Conservation (phyloP, 2,329 filamentous ascomycete species). For the Colletotrichum tabaci region DNA sequence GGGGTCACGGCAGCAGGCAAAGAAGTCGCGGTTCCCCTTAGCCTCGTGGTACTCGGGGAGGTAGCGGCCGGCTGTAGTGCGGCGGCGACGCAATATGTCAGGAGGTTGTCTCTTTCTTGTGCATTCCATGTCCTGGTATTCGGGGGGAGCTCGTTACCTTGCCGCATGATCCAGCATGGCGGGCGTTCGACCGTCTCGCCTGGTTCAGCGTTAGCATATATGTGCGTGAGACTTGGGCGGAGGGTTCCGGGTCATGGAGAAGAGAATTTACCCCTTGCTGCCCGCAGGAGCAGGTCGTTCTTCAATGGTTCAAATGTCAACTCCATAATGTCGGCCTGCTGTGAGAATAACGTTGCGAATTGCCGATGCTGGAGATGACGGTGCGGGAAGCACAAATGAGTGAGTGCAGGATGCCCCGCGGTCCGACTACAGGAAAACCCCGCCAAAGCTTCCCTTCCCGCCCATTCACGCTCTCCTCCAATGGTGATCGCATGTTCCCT, state of each 20-base stretch:
- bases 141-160: conserved; percentile 72
- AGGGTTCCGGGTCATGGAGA: no score
- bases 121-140: conserved; percentile 1
- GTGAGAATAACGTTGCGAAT: not conserved
- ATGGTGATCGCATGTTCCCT: not conserved
- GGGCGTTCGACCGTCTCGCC: conserved; percentile 93
- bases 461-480: not conserved
- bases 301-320: conserved; percentile 85
- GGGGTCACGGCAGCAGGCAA: conserved; percentile 94
- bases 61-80: conserved; percentile 85
- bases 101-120: conserved; percentile 21
- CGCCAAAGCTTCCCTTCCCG: conserved; percentile 37
- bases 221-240: not conserved
- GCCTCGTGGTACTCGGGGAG: conserved; percentile 98
- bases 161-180: conserved; percentile 99
- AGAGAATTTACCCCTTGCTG: conserved; percentile 81
- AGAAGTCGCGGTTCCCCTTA: conserved; percentile 93
- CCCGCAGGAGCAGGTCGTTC: conserved; percentile 92
- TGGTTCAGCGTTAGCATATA: conserved; percentile 55
- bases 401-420: conserved; percentile 19
- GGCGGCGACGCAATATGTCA: conserved; percentile 10
- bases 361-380: conserved; percentile 1
- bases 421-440: conserved; percentile 34
- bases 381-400: conserved; percentile 22
- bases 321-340: conserved; percentile 66